These are phyloP conservation scores for Crassisporium funariophilum DNA, from an alignment of 768 basidiomycete genomes.

Conservation along the genomic window DNA sequence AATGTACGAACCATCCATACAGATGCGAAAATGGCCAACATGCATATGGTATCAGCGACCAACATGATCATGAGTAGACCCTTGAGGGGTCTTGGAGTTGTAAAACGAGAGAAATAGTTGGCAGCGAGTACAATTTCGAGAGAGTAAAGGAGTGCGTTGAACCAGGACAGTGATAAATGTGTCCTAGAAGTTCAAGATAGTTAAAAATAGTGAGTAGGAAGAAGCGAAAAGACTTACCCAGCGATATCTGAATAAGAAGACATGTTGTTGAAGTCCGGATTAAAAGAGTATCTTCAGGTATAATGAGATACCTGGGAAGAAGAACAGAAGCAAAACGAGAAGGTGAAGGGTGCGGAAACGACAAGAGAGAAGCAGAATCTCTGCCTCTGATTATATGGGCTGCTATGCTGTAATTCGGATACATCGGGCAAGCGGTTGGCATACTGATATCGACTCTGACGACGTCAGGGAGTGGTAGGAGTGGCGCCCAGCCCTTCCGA, in stretches of 20 bases:
- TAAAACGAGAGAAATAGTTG: conserved; percentile 24
- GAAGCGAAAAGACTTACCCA: conserved; percentile 8
- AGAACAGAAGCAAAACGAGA: too few relatives aligned
- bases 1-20: conserved; percentile 23
- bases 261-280: too few relatives aligned
- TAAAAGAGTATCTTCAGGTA: too few relatives aligned
- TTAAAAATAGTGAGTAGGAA: not conserved
- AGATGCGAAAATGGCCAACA: conserved; percentile 19
- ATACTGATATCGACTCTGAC: conserved; percentile 20
- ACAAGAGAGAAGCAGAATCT: conserved; percentile 3
- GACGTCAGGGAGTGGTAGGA: not conserved
- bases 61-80: conserved; percentile 18
- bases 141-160: conserved; percentile 24
- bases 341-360: too few relatives aligned
- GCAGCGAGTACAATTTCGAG: conserved; percentile 23
- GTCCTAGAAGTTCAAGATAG: conserved; percentile 7
- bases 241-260: too few relatives aligned
- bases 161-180: conserved; percentile 24
- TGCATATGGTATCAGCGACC: conserved; percentile 20
- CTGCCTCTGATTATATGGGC: conserved; percentile 16
- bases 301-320: too few relatives aligned
- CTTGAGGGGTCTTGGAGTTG: conserved; percentile 16
- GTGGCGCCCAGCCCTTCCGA: not conserved
- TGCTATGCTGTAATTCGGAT: conserved; percentile 9
- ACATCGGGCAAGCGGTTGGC: conserved; percentile 20